Evolutionary conservation across 371 early-diverging fungal genomes (phyloP), one percentile per base, ranked within the genome.

Genomic region (Syncephalis fuscata): DNA sequence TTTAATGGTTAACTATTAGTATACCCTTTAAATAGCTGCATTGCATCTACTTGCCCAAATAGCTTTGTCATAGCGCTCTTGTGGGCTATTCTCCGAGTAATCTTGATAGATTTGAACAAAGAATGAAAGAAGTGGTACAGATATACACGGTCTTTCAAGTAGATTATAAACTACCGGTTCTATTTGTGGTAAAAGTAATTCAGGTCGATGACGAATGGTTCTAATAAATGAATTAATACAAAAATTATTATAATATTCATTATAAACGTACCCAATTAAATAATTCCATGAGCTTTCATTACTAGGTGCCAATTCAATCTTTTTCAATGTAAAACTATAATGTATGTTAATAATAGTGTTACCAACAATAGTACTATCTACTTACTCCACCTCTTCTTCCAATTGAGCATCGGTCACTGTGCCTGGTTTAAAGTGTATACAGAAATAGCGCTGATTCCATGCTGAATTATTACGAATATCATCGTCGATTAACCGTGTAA

Each of bases 401-500:
- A 32, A 32, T 32, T 7, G 7, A 7, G 4, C 11, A 32, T 32
- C 32, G 4, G 32, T 32, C 7, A 32, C 32, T 7, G 32, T 7
- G 4, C 11, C 32, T 32, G 32, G 32, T 32, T 32, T 32, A 32
- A 7, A 32, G 11, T 32, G 32, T 7, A 86, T 51, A 2, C 74
- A 64, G 72, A 78, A 97, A 61, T 70, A 88, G 15, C 95, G 76
- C 52, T 97, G 88, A 57, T 92, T 95, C 98, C 96, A 95, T 0
- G 94, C 96, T 27, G 95, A 94, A 60, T 97, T 96, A 63, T 97
- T 95, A 44, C 94, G 68, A 7, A 93, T 68, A 56, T 96, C 98
- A 43, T 70, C 58, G n/a, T 65, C 61, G 21, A 96, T 39, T 55
- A 85, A 55, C 10, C 72, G 63, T 19, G 84, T 73, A 0, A 83